phyloP scores from a whole-genome alignment of 1,139 yeast species.

The Saccharomyces hybrid region DNA sequence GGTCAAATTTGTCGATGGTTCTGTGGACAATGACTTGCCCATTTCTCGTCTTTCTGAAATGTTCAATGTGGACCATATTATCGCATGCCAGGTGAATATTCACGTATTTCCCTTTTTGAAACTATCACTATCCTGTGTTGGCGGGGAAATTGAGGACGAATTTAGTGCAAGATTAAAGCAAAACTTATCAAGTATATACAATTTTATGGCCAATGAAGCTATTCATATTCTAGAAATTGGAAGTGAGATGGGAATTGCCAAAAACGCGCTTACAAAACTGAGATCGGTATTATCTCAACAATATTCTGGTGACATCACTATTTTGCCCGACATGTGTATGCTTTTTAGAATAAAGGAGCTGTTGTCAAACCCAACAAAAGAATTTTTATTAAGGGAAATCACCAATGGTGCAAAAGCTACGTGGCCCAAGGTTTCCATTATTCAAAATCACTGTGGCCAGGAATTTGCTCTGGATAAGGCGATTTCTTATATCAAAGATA shows the following conservation, averaged over 20 bases:
- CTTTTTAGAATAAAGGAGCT: slow-evolving; percentile 54
- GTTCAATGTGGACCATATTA: slow-evolving; percentile 94
- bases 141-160: slow-evolving; percentile 61
- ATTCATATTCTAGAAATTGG: slow-evolving; percentile 69
- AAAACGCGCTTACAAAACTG: slow-evolving; percentile 63
- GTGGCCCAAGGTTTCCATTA: slow-evolving; percentile 84
- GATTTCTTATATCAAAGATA: slow-evolving; percentile 58
- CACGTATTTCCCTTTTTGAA: slow-evolving; percentile 85
- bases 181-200: slow-evolving; percentile 50
- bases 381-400: slow-evolving; percentile 60
- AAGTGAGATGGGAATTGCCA: slow-evolving; percentile 68
- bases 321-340: slow-evolving; percentile 63
- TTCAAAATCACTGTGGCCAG: slow-evolving; percentile 80
- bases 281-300: slow-evolving; percentile 75
- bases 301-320: slow-evolving; percentile 90
- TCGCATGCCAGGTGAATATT: slow-evolving; percentile 94
- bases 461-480: slow-evolving; percentile 84
- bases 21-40: slow-evolving; percentile 91
- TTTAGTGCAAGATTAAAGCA: slow-evolving; percentile 48
- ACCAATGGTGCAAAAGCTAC: slow-evolving; percentile 85
- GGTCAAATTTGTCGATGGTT: slow-evolving; percentile 85
- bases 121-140: slow-evolving; percentile 57
- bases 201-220: slow-evolving; percentile 59
- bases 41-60: slow-evolving; percentile 83
- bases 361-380: slow-evolving; percentile 74